Base-by-base conservation (phyloP, 768 basidiomycete species). In the Hortiboletus flavorubellus region DNA sequence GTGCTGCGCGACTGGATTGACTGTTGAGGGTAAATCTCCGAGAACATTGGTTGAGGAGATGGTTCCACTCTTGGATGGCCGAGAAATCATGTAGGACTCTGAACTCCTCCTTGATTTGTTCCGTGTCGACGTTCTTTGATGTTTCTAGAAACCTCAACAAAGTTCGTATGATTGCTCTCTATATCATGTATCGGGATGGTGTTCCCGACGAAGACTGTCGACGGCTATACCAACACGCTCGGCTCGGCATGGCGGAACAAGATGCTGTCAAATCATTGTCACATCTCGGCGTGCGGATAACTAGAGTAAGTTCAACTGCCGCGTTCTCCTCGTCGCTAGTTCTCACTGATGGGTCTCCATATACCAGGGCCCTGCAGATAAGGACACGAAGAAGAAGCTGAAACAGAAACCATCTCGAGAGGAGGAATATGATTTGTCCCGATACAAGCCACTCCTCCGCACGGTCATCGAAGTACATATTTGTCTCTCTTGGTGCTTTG, bases 171-270 rank as follows among this genome's bases (percentile, higher is more conserved):
- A 90, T 99, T 55, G 92, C 96, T 16, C 78, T 98, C 30, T 99
- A 98, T 68, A 91, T 98, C 62, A 87, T 96, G 69, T 81, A 86
- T 70, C 86, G 95, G 30, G 97, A 98, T 64, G 97, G 97, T 38
- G 96, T 98, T 18, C 94, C 97, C n/a, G 95, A 98, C 49, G 97
- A 98, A 67, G 97, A 99, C 72, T 86, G 92, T 52, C 84, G 95
- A 56, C 80, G 97, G 54, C 72, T 99, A 54, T 98, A 94, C 70
- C 94, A 98, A 67, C 97, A 99, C 68, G 97, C 96, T 18, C 80
- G 92, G 42, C 74, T 99, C 40, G 83, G 85, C 5, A 72, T 95
- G 53, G 79, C 91, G 5, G 96, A 99, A 64, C 93, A 96, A 72
- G 97, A 98, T 65, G 91, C 93, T 29, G 79, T 98, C 41, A 96